Percentiles rank a stretch among this genome's conserved stretches.
Conservation (phyloP, 2,329 filamentous ascomycete species). For the Phialophora chinensis region DNA sequence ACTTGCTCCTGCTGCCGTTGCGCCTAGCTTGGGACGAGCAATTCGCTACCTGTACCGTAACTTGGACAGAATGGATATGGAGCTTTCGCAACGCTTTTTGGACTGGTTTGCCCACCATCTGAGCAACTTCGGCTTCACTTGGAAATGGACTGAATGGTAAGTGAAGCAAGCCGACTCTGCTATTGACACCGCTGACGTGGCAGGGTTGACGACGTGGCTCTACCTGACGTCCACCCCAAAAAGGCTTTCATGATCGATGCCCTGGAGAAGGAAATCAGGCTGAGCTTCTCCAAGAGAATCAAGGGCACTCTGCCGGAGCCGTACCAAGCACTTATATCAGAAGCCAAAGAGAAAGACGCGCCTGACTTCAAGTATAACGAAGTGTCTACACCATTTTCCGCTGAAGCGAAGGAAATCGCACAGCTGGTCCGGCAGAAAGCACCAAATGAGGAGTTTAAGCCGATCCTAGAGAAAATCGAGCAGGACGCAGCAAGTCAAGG, state of each 20-base stretch:
- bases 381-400: slow-evolving; percentile 77
- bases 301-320: slow-evolving; percentile 87
- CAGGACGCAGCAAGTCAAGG: slow-evolving; percentile 71
- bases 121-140: slow-evolving; percentile 98
- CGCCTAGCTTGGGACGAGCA: slow-evolving; percentile 87
- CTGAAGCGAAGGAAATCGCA: slow-evolving; percentile 82
- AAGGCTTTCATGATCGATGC: slow-evolving; percentile 93
- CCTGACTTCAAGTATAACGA: slow-evolving; percentile 90
- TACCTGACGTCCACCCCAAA: slow-evolving; percentile 78
- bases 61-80: slow-evolving; percentile 80
- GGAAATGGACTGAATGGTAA: slow-evolving; percentile 98
- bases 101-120: slow-evolving; percentile 99
- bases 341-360: slow-evolving; percentile 92
- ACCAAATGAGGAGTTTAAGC: slow-evolving; percentile 82
- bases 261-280: slow-evolving; percentile 92
- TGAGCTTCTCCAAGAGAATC: slow-evolving; percentile 95
- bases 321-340: slow-evolving; percentile 79
- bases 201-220: slow-evolving; percentile 78
- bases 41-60: slow-evolving; percentile 91
- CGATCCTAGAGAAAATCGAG: slow-evolving; percentile 79
- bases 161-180: slow-evolving; percentile 38
- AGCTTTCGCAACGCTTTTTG: slow-evolving; percentile 83
- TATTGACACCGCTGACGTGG: slow-evolving; percentile 11
- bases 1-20: slow-evolving; percentile 93
- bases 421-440: slow-evolving; percentile 82